phyloP scores from a whole-genome alignment of 768 basidiomycete species.

The Hygrophorus russula region DNA sequence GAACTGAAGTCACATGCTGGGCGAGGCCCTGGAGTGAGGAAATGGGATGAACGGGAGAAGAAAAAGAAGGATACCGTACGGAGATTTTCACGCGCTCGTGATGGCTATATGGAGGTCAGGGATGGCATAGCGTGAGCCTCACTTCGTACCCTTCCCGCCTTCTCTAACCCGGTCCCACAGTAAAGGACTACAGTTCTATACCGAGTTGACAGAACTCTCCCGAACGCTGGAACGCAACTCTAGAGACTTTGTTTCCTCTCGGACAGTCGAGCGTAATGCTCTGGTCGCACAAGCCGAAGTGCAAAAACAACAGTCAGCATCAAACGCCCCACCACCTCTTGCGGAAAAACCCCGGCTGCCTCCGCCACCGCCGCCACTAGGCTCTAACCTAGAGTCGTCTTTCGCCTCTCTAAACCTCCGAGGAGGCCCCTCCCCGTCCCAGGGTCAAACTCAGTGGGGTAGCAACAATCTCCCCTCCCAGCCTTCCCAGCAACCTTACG shows the following conservation, averaged over 20 bases:
- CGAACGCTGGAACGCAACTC: conserved; percentile 46
- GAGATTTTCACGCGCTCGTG: conserved; percentile 65
- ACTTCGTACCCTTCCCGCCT: conserved; percentile 1
- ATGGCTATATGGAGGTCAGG: conserved; percentile 78
- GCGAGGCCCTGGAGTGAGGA: conserved; percentile 64
- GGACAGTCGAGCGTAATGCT: conserved; percentile 60
- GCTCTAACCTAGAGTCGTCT: conserved; percentile 33
- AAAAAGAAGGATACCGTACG: conserved; percentile 64
- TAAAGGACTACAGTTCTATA: conserved; percentile 86
- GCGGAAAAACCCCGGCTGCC: conserved; percentile 39
- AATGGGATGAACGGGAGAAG: conserved; percentile 77
- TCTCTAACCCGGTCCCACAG: conserved; percentile 25
- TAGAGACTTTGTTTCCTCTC: conserved; percentile 47
- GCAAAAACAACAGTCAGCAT: conserved; percentile 47
- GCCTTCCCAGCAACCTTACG: conserved; percentile 3
- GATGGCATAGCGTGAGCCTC: conserved; percentile 69
- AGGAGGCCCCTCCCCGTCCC: conserved; percentile 17
- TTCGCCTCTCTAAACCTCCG: conserved; percentile 49
- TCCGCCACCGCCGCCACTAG: conserved; percentile 30
- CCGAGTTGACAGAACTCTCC: conserved; percentile 59
- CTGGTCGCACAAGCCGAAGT: conserved; percentile 62
- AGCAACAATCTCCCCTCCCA: conserved; percentile 7
- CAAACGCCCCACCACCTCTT: conserved; percentile 33
- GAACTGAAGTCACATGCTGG: conserved; percentile 61
- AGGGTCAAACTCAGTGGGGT: conserved; percentile 16